Evolutionary conservation across 2,329 filamentous ascomycete species (phyloP).

Genomic region (Colletotrichum tanaceti): DNA sequence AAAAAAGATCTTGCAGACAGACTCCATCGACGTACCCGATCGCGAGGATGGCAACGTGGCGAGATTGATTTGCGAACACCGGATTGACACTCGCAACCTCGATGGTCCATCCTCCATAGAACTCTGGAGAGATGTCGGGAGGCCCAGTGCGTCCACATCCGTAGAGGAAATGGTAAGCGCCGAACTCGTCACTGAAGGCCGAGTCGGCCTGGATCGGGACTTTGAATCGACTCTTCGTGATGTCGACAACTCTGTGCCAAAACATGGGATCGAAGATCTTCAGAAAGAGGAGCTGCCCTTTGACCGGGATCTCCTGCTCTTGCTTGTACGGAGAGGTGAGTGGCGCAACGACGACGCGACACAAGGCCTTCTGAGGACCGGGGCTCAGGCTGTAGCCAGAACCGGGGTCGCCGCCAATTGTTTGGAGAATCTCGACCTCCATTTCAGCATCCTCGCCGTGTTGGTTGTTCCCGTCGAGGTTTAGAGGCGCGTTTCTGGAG

Average conservation of each 20-base stretch:
- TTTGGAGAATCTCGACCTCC: slow-evolving; percentile 6
- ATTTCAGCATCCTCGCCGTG: neutral
- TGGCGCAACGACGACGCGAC: slow-evolving; percentile 10
- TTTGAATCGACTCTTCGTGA: neutral
- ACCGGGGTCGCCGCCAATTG: neutral
- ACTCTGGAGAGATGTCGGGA: slow-evolving; percentile 10
- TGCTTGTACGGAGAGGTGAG: neutral
- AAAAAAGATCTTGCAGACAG: neutral
- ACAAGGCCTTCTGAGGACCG: slow-evolving; percentile 19
- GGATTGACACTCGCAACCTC: neutral
- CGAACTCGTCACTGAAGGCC: slow-evolving; percentile 16
- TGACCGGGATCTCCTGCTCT: neutral
- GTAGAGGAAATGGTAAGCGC: neutral
- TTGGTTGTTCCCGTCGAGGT: neutral
- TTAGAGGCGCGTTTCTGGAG: neutral
- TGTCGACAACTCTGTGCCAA: neutral
- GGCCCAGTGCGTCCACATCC: neutral
- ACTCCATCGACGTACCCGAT: slow-evolving; percentile 11
- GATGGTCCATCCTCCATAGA: slow-evolving; percentile 5
- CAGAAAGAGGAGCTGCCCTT: neutral
- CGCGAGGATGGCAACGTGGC: slow-evolving; percentile 6
- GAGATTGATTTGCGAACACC: neutral
- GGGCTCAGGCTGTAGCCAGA: neutral
- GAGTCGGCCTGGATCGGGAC: neutral
- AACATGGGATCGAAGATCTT: slow-evolving; percentile 23